Evolutionary conservation across 495 filamentous ascomycete species (phyloP), one percentile per base, ranked within the genome.

Genomic region (Hyaloscypha bicolor): DNA sequence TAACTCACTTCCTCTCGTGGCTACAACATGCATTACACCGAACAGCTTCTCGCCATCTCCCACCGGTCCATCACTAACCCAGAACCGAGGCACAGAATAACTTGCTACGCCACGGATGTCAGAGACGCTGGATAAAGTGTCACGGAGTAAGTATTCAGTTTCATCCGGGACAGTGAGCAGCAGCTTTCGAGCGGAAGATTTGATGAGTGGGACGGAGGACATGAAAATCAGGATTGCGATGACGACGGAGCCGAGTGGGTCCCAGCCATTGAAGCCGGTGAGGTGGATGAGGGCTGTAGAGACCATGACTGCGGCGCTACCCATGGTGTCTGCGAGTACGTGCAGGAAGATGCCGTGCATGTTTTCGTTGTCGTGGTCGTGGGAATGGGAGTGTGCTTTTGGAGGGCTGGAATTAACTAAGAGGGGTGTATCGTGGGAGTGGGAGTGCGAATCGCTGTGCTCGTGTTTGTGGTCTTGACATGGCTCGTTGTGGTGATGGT

Each of bases 291-390:
- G 82, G 0, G 92, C 79, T 5, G 95, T 98, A 12, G 93, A 97
- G 53, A 94, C 88, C 63, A 99, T 96, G 55, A 99, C 95, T 14
- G 94, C 94, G 19, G 93, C 91, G 42, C 93, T 97, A 14, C 95
- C 95, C 22, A 98, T 87, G 0, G 96, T 96, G 75, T 99, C 95
- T 9, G 94, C 96, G 4, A 98, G 82, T 63, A 99, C 91, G 72
- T 99, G 95, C 9, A 99, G 80, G 79, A 94, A 99, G 67, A 99
- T 98, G n/a, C 95, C 95, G 67, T 94, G 88, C 96, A 99, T 98
- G 73, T 99, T 99, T 72, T 99, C 96, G 75, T 96, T 97, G 63
- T 91, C 91, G 76, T 96, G 92, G 29, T 81, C 75, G 68, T 90
- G 86, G 29, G 76, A 73, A 57, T 81, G 71, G 45, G 72, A 58